Conservation (phyloP, 257 asterid genomes). For the Vinca minor region DNA sequence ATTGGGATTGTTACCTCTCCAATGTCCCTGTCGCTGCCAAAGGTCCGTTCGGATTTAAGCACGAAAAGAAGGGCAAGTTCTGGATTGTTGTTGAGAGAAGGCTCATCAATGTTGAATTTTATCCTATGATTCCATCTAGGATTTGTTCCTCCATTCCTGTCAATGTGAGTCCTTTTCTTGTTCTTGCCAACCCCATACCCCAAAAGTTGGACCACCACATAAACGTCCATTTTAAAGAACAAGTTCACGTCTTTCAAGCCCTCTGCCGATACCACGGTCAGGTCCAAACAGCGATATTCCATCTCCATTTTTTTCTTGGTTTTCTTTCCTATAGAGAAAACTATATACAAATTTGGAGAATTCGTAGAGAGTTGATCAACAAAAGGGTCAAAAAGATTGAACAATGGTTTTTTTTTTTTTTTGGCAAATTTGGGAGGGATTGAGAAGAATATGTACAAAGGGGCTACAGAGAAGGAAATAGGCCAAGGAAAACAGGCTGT, state of each 20-base stretch:
- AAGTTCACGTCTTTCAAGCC: constrained; percentile 27
- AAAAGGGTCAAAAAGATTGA: background rate
- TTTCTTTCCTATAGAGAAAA: background rate
- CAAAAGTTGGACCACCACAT: constrained; percentile 19
- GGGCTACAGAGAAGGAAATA: background rate
- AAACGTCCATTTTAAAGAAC: constrained; percentile 31
- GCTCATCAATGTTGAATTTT: constrained; percentile 41
- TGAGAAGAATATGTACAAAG: background rate
- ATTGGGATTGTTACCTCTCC: constrained; percentile 57
- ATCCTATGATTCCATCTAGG: constrained; percentile 35
- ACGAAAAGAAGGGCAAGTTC: constrained; percentile 42
- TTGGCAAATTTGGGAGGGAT: background rate
- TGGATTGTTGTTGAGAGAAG: constrained; percentile 43
- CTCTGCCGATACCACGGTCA: constrained; percentile 31
- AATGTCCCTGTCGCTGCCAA: constrained; percentile 40
- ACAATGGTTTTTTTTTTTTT: too few species aligned
- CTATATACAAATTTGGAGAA: background rate
- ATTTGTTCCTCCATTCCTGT: constrained; percentile 26
- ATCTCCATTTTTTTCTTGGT: constrained; percentile 7
- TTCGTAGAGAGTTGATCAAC: background rate
- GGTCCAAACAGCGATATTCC: constrained; percentile 27
- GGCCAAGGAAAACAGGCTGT: background rate
- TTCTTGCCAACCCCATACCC: constrained; percentile 5
- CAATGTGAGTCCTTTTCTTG: constrained; percentile 27
- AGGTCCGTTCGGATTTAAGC: constrained; percentile 40